Evolutionary conservation across 1,284 basidiomycete genomes (phyloP).

Genomic region (Jaminaea rosea): DNA sequence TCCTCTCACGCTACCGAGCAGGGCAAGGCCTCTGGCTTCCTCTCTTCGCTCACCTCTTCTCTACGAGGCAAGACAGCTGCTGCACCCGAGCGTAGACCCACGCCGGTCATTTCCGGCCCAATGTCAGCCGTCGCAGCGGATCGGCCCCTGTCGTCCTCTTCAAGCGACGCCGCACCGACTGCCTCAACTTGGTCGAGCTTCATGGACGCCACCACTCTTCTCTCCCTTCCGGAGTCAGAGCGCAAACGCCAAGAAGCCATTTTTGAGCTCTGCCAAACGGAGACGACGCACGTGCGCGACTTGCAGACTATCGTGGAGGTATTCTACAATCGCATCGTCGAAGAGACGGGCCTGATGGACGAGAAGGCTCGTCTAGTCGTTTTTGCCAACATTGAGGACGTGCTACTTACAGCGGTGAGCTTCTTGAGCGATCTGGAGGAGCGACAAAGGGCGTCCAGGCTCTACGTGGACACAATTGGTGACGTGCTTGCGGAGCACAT

Average conservation of each 20-base stretch:
- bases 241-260: slow-evolving; percentile 80
- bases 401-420: slow-evolving; percentile 12
- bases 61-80: neutral
- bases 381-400: slow-evolving; percentile 84
- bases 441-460: slow-evolving; percentile 75
- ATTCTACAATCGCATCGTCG: slow-evolving; percentile 73
- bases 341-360: slow-evolving; percentile 58
- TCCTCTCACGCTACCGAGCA: no score
- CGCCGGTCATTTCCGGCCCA: slow-evolving; percentile 18
- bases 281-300: slow-evolving; percentile 76
- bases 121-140: slow-evolving; percentile 2
- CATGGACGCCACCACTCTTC: slow-evolving; percentile 69
- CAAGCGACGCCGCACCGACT: slow-evolving; percentile 8
- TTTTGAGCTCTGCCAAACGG: slow-evolving; percentile 83
- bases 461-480: slow-evolving; percentile 79
- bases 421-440: slow-evolving; percentile 64
- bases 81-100: slow-evolving; percentile 6
- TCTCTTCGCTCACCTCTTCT: neutral
- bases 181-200: slow-evolving; percentile 78
- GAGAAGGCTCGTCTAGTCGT: slow-evolving; percentile 70
- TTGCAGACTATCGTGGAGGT: slow-evolving; percentile 79
- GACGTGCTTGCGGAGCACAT: slow-evolving; percentile 72
- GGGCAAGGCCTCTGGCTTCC: no score
- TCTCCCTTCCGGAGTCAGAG: slow-evolving; percentile 65
- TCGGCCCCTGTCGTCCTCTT: neutral